Evolutionary conservation across 495 filamentous ascomycete genomes (phyloP).

Genomic region (Thermothielavioides terrestris): DNA sequence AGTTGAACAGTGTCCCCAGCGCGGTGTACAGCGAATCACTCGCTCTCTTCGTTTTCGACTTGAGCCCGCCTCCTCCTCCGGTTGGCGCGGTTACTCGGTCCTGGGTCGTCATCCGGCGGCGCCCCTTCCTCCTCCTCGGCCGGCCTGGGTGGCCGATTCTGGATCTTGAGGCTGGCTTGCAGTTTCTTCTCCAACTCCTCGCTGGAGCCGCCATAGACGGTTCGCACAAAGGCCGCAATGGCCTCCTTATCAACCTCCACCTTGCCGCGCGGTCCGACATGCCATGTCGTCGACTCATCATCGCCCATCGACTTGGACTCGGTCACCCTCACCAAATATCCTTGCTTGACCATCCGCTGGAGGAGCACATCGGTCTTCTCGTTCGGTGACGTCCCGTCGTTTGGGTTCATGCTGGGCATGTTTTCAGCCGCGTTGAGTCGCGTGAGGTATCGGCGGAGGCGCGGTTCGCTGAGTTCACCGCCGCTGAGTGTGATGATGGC

Average conservation of each 20-base stretch:
- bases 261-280: slow-evolving; percentile 76
- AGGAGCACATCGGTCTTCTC: slow-evolving; percentile 71
- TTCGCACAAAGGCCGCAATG: slow-evolving; percentile 59
- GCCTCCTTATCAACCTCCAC: slow-evolving; percentile 70
- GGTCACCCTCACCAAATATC: slow-evolving; percentile 68
- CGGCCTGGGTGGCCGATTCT: slow-evolving; percentile 23
- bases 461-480: slow-evolving; percentile 62
- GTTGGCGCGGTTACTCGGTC: slow-evolving; percentile 13
- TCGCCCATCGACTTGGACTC: slow-evolving; percentile 48
- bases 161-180: slow-evolving; percentile 44
- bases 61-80: slow-evolving; percentile 8
- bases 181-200: slow-evolving; percentile 47
- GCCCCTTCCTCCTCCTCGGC: slow-evolving; percentile 9
- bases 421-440: slow-evolving; percentile 69
- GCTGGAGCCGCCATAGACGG: slow-evolving; percentile 44
- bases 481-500: slow-evolving; percentile 61
- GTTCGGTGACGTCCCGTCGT: slow-evolving; percentile 49
- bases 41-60: not conserved
- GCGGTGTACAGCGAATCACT: not conserved
- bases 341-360: slow-evolving; percentile 66
- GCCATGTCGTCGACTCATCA: slow-evolving; percentile 69
- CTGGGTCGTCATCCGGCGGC: slow-evolving; percentile 13
- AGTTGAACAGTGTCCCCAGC: not conserved
- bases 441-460: slow-evolving; percentile 61
- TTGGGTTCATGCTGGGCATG: slow-evolving; percentile 36